A percentile compares a stretch with the other conserved stretches of the same genome.
Conservation (phyloP, 306 rosid genomes). For the Abrus precatorius region DNA sequence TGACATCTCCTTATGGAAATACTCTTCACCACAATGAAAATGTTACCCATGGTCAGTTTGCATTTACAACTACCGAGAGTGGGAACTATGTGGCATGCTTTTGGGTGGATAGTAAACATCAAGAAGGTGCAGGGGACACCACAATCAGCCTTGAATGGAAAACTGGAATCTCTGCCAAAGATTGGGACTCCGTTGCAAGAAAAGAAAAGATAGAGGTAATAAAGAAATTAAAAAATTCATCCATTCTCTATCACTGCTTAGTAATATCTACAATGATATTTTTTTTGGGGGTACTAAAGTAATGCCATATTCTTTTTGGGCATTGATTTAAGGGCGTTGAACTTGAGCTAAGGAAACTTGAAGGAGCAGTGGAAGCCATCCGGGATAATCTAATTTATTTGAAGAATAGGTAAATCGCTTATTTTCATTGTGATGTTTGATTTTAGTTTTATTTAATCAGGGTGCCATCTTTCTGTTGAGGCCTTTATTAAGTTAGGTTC, state of each 20-base stretch:
- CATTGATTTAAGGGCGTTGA: slow-evolving; percentile 65
- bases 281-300: not conserved
- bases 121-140: not conserved
- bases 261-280: slow-evolving; percentile 7
- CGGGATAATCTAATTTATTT: slow-evolving; percentile 59
- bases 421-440: not conserved
- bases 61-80: slow-evolving; percentile 62
- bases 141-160: slow-evolving; percentile 68
- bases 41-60: slow-evolving; percentile 74
- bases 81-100: slow-evolving; percentile 68
- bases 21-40: slow-evolving; percentile 66
- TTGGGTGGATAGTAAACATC: slow-evolving; percentile 52
- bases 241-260: not conserved
- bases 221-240: not conserved
- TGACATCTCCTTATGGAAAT: slow-evolving; percentile 72
- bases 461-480: slow-evolving; percentile 35
- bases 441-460: slow-evolving; percentile 7
- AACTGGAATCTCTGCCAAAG: slow-evolving; percentile 64
- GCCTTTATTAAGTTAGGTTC: slow-evolving; percentile 15
- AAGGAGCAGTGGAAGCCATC: slow-evolving; percentile 68
- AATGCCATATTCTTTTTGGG: not conserved
- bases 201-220: slow-evolving; percentile 66
- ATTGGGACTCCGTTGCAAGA: slow-evolving; percentile 69
- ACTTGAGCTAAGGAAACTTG: slow-evolving; percentile 68
- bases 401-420: slow-evolving; percentile 56